Evolutionary conservation across 2,329 filamentous ascomycete species (phyloP), one percentile per base, ranked within the genome.

Genomic region (Kalmusia sp.): DNA sequence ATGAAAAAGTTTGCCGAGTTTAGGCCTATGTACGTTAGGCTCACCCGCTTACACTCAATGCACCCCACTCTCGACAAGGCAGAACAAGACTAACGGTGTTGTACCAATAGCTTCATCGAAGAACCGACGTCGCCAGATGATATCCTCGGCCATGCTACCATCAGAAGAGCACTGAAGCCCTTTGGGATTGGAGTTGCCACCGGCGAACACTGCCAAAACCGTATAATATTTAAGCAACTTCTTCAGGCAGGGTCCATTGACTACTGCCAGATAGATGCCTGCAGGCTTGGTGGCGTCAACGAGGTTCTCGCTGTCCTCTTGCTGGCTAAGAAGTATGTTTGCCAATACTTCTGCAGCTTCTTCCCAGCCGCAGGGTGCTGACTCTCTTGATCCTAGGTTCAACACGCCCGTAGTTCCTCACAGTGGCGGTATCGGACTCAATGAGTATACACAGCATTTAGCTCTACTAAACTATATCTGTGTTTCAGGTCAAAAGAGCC

Each of bases 61-160:
- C n/a, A n/a, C n/a, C n/a, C n/a, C n/a, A n/a, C n/a, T n/a, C n/a
- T n/a, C n/a, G n/a, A n/a, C n/a, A n/a, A n/a, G n/a, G n/a, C n/a
- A n/a, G n/a, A n/a, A n/a, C n/a, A n/a, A n/a, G n/a, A n/a, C n/a
- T n/a, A n/a, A n/a, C n/a, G n/a, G n/a, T n/a, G n/a, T n/a, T n/a
- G n/a, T n/a, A n/a, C n/a, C n/a, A n/a, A n/a, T 3, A 95, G 91
- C 90, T 96, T 96, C 79, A 96, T 96, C 70, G 92, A 96, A 78
- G 92, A 96, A 81, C 92, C 92, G 2, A 96, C 92, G 9, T 91
- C 87, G 15, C 92, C 92, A 9, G 92, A 96, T 69, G 92, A 96
- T 72, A 87, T 96, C 54, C 86, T 93, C 49, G 92, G 92, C 52
- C 92, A 96, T 82, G 90, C 90, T 70, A 88, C 90, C 3, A 87